Conservation (phyloP, 805 yeast genomes). For the Saccharomycopsis babjevae region DNA sequence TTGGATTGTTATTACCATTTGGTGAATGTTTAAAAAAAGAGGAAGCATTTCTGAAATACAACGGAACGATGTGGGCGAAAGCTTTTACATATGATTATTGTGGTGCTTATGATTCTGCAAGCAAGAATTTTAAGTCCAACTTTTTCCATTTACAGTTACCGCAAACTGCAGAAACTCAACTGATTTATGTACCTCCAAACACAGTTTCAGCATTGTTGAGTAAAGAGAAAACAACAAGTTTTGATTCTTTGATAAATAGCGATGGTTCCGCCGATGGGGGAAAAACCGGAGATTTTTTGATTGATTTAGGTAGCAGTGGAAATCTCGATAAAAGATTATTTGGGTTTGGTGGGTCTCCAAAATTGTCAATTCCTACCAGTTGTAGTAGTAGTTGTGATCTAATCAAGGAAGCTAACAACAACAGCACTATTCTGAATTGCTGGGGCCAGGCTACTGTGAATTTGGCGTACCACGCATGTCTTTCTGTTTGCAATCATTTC, state of each 20-base stretch:
- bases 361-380: neutral
- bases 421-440: neutral
- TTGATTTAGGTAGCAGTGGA: neutral
- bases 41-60: neutral
- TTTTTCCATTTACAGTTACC: neutral
- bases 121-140: neutral
- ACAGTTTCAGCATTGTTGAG: neutral
- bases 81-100: neutral
- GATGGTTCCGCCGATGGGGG: neutral
- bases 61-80: neutral
- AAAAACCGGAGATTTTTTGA: neutral
- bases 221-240: neutral
- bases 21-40: neutral
- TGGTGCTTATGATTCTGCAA: neutral
- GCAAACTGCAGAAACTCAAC: neutral
- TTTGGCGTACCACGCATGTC: neutral
- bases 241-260: neutral
- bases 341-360: neutral
- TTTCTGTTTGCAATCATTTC: neutral
- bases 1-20: neutral
- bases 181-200: neutral
- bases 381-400: neutral
- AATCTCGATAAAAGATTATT: neutral
- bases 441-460: neutral
- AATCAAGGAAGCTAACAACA: neutral